phyloP scores from a whole-genome alignment of 106 monocot genomes.

The Allium cepa region DNA sequence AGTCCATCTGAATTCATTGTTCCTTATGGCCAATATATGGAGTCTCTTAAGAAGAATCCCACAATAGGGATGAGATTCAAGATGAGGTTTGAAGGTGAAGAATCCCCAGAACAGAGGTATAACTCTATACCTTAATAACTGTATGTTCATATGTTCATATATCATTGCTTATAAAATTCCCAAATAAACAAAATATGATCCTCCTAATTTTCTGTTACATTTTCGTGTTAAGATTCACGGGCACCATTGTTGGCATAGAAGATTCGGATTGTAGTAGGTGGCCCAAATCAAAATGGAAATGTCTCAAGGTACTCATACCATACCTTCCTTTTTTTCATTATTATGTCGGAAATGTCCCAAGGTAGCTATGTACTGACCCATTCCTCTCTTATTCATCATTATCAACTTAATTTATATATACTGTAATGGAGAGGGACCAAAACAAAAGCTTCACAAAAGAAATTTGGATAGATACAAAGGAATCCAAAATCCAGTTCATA shows the following conservation, averaged over 20 bases:
- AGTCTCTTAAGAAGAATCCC: constrained; percentile 71
- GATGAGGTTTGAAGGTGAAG: constrained; percentile 98
- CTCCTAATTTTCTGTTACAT: too few relatives aligned
- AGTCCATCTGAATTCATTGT: constrained; percentile 95
- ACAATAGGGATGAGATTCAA: constrained; percentile 81
- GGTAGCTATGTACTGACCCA: too few relatives aligned
- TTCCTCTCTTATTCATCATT: too few relatives aligned
- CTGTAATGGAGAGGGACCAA: too few relatives aligned
- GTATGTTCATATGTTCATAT: neutral
- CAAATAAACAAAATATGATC: neutral
- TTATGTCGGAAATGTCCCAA: too few relatives aligned
- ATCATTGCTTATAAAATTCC: neutral
- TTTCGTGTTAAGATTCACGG: constrained; percentile 57
- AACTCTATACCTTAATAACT: neutral
- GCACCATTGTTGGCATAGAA: constrained; percentile 71
- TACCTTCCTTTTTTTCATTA: too few relatives aligned
- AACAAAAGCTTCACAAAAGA: too few relatives aligned
- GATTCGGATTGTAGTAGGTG: constrained; percentile 62
- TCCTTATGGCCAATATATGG: constrained; percentile 82
- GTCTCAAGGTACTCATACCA: constrained; percentile 52
- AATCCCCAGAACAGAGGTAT: constrained; percentile 94
- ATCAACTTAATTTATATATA: too few relatives aligned
- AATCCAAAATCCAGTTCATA: too few relatives aligned
- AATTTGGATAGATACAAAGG: too few relatives aligned
- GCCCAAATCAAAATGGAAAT: constrained; percentile 86